Evolutionary conservation across 1,139 yeast species (phyloP).

Genomic region (Yamadazyma spencermartinsiae): DNA sequence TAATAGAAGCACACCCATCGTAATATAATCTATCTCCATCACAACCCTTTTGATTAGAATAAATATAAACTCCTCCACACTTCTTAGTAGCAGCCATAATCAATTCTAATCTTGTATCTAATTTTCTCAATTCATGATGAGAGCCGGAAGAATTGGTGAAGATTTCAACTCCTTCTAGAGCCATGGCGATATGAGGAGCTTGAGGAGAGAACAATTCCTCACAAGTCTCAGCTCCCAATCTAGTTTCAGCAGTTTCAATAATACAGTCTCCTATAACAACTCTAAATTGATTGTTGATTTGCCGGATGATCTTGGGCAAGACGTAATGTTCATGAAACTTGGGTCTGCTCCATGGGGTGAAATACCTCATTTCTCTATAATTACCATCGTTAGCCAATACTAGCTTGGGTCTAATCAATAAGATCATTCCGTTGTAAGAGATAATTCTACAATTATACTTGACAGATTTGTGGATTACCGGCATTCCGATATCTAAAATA

Average conservation of each 20-base stretch:
- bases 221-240: conserved; percentile 94
- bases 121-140: conserved; percentile 91
- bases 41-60: conserved; percentile 95
- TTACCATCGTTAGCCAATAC: conserved; percentile 97
- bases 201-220: conserved; percentile 96
- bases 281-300: conserved; percentile 59
- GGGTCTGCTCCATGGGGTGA: conserved; percentile 89
- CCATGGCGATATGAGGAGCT: conserved; percentile 89
- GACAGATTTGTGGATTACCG: conserved; percentile 81
- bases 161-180: conserved; percentile 94
- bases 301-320: conserved; percentile 68
- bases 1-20: conserved; percentile 95
- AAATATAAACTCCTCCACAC: conserved; percentile 93
- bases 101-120: conserved; percentile 78
- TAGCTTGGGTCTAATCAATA: conserved; percentile 87
- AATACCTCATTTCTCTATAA: conserved; percentile 95
- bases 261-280: conserved; percentile 92
- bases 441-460: conserved; percentile 89
- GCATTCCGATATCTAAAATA: conserved; percentile 90
- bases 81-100: conserved; percentile 91
- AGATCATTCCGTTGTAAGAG: conserved; percentile 73
- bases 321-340: conserved; percentile 69
- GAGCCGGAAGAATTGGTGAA: conserved; percentile 95
- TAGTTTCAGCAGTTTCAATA: conserved; percentile 77
- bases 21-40: conserved; percentile 97